Evolutionary conservation across 2,329 filamentous ascomycete genomes (phyloP), one percentile per base, ranked within the genome.

Genomic region (Didymella segeticola): DNA sequence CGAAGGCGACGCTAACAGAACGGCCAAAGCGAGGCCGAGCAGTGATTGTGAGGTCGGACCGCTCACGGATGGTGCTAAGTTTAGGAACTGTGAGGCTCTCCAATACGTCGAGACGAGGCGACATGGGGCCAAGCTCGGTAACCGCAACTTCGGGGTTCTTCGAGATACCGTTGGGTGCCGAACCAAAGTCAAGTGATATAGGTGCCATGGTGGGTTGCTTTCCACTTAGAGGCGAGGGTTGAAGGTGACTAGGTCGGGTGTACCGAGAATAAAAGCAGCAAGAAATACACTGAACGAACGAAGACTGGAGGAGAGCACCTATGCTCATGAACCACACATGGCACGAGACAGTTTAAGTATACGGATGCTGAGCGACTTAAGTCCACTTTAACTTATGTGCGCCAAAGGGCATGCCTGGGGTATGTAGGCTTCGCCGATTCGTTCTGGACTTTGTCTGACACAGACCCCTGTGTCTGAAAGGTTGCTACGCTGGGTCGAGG

Each of bases 1-100:
- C 60, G 27, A 66, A 66, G 4, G 61, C 61, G 22, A 66, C 60
- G 27, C 58, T 63, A 6, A 49, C 51, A 14, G 62, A 57, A 22
- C 53, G 50, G 23, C 59, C 59, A 31, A 64, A 60, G 22, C 38
- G 43, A 14, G 54, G 48, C 5, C 56, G 37, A 17, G 43, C 30
- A 8, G 50, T 41, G 22, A 58, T 20, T 1, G 56, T 59, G 29
- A 52, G 30, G 14, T 51, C 51, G 42, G 57, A 50, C 12, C 53
- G 48, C n/a, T 60, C 49, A 12, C 55, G 52, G n/a, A 58, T 47
- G 2, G 31, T 41, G 26, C 58, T 53, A 5, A 52, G 26, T 45
- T 65, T 65, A 6, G 55, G 56, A 25, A 61, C 29, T 10, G 43
- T 48, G 9, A 62, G 52, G 29, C 42, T 43, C 29, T 60, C 53